Conservation (phyloP, 1,284 basidiomycete genomes). For the Rhodotorula glutinis region DNA sequence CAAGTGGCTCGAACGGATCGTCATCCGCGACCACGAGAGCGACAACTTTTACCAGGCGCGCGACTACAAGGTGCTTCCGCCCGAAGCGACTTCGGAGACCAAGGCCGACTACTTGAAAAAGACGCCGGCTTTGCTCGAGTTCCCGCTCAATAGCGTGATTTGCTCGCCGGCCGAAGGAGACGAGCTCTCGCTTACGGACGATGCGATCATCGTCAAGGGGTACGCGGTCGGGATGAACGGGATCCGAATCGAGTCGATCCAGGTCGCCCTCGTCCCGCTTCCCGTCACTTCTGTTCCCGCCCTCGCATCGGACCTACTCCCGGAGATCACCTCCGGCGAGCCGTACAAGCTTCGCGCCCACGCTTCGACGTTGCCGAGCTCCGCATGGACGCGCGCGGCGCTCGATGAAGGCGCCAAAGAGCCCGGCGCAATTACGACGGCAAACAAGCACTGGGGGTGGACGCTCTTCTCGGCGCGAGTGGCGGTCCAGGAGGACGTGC, state of each 20-base stretch:
- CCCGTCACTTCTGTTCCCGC: background rate
- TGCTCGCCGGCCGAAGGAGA: slow-evolving; percentile 10
- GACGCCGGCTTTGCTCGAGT: slow-evolving; percentile 18
- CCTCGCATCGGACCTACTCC: background rate
- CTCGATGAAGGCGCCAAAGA: slow-evolving; percentile 9
- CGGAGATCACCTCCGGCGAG: background rate
- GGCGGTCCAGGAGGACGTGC: background rate
- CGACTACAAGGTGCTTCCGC: slow-evolving; percentile 40
- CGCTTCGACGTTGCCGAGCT: background rate
- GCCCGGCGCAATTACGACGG: background rate
- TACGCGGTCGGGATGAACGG: slow-evolving; percentile 33
- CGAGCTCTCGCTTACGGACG: background rate
- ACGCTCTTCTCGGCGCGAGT: slow-evolving; percentile 22
- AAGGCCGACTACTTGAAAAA: slow-evolving; percentile 34
- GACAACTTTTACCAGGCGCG: slow-evolving; percentile 33
- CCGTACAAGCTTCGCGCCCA: slow-evolving; percentile 18
- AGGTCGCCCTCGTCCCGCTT: slow-evolving; percentile 12
- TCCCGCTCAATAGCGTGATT: slow-evolving; percentile 35
- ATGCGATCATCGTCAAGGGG: slow-evolving; percentile 22
- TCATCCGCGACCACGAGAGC: slow-evolving; percentile 23
- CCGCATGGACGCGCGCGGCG: background rate
- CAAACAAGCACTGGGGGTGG: slow-evolving; percentile 33
- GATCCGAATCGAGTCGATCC: slow-evolving; percentile 14
- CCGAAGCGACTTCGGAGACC: slow-evolving; percentile 23
- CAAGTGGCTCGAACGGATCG: slow-evolving; percentile 60